phyloP scores from a whole-genome alignment of 2,329 filamentous ascomycete genomes.

The Thielaviopsis ethacetica region DNA sequence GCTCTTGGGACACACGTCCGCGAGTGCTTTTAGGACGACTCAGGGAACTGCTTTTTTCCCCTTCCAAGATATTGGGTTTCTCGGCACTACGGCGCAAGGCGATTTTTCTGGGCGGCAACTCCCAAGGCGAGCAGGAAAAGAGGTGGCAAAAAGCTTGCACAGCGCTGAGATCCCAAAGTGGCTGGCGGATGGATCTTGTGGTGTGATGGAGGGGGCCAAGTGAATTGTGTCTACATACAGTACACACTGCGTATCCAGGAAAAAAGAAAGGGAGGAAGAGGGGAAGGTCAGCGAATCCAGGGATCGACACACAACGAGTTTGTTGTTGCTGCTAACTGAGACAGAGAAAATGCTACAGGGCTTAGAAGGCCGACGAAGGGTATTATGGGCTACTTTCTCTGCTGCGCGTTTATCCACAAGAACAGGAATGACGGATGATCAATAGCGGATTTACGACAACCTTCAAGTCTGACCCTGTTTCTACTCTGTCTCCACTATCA shows the following conservation, averaged over 20 bases:
- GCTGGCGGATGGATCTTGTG: no score
- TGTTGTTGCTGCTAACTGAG: no score
- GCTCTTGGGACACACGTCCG: no score
- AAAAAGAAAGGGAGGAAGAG: background rate
- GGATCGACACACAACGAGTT: background rate
- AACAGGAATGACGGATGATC: background rate
- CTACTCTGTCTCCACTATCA: background rate
- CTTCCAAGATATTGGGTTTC: background rate
- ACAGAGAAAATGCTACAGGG: background rate
- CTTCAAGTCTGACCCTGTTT: background rate
- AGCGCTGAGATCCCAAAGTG: no score
- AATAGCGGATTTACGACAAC: background rate
- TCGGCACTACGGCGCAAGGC: background rate
- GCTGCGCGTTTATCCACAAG: background rate
- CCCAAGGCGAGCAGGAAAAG: no score
- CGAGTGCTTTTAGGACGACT: no score
- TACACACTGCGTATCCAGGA: background rate
- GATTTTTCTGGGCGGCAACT: background rate
- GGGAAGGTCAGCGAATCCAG: background rate
- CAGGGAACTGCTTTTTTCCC: background rate
- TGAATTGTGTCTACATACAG: no score
- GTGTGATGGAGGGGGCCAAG: no score
- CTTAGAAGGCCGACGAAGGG: background rate
- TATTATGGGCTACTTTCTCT: background rate
- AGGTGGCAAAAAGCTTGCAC: no score